These are phyloP conservation scores for Pisolithus albus DNA, from an alignment of 768 basidiomycete species.

Conservation along the genomic window DNA sequence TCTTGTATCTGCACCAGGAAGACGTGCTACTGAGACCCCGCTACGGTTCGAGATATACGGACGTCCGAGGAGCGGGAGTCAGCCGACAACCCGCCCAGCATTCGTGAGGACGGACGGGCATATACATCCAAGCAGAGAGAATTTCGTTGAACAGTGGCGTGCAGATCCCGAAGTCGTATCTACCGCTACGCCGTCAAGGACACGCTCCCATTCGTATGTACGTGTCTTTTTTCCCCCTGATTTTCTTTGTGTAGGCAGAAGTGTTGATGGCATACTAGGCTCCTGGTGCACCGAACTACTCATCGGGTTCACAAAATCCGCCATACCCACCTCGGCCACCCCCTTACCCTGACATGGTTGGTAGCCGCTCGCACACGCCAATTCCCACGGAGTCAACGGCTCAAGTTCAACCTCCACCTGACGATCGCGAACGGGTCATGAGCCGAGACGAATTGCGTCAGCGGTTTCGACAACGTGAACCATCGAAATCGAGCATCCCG, in stretches of 20 bases:
- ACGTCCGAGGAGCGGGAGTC: slow-evolving; percentile 20
- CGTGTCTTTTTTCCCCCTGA: slow-evolving; percentile 1
- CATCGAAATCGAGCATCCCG: slow-evolving; percentile 32
- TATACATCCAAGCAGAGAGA: slow-evolving; percentile 15
- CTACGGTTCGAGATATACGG: slow-evolving; percentile 22
- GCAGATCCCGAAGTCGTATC: slow-evolving; percentile 19
- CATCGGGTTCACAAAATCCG: slow-evolving; percentile 1
- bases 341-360: slow-evolving; percentile 16
- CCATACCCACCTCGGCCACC: slow-evolving; percentile 14
- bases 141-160: slow-evolving; percentile 25
- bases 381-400: slow-evolving; percentile 5
- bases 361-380: slow-evolving; percentile 13
- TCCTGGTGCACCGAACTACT: slow-evolving; percentile 1
- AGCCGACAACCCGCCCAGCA: slow-evolving; percentile 11
- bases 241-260: neutral
- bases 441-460: slow-evolving; percentile 20
- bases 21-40: slow-evolving; percentile 16
- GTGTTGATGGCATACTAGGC: slow-evolving; percentile 7
- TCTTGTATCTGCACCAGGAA: slow-evolving; percentile 17
- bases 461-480: slow-evolving; percentile 23
- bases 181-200: slow-evolving; percentile 10
- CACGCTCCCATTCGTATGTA: slow-evolving; percentile 17
- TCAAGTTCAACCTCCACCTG: slow-evolving; percentile 2
- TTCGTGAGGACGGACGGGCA: slow-evolving; percentile 14
- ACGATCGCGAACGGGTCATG: neutral